phyloP scores from a whole-genome alignment of 202 grass and related monocot genomes.

The Carex arenaria region DNA sequence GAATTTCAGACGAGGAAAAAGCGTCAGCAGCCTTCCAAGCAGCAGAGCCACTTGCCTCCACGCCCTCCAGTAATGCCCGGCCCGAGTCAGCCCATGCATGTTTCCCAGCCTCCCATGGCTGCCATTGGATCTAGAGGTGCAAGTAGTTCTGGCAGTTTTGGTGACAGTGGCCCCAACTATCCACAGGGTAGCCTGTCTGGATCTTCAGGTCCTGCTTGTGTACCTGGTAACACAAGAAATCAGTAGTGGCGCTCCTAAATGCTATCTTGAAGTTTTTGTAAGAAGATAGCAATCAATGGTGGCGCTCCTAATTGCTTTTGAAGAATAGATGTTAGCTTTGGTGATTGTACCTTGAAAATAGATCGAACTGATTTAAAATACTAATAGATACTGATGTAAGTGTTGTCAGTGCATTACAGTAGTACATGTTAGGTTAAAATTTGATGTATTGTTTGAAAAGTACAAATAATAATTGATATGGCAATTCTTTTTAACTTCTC shows the following conservation, averaged over 20 bases:
- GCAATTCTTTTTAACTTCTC: no score
- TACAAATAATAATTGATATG: neutral
- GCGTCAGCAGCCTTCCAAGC: slow-evolving; percentile 77
- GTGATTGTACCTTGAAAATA: neutral
- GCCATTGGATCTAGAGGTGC: slow-evolving; percentile 43
- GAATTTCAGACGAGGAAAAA: slow-evolving; percentile 97
- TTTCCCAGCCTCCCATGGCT: slow-evolving; percentile 47
- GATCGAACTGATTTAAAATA: neutral
- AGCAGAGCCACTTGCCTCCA: slow-evolving; percentile 68
- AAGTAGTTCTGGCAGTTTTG: slow-evolving; percentile 41
- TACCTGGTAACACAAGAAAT: slow-evolving; percentile 1
- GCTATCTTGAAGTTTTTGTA: neutral
- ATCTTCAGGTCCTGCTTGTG: slow-evolving; percentile 1
- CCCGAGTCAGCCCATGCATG: slow-evolving; percentile 49
- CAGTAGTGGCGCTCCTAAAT: neutral
- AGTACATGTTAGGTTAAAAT: neutral
- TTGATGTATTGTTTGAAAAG: neutral
- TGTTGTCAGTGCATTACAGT: neutral
- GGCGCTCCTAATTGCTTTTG: neutral
- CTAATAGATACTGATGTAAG: neutral
- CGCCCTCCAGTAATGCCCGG: slow-evolving; percentile 61
- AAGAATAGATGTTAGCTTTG: neutral
- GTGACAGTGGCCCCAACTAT: slow-evolving; percentile 46
- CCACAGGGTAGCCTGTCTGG: slow-evolving; percentile 38
- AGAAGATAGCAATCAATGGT: neutral